Base-by-base conservation (phyloP, 345 rosid species). In the Boechera stricta region DNA sequence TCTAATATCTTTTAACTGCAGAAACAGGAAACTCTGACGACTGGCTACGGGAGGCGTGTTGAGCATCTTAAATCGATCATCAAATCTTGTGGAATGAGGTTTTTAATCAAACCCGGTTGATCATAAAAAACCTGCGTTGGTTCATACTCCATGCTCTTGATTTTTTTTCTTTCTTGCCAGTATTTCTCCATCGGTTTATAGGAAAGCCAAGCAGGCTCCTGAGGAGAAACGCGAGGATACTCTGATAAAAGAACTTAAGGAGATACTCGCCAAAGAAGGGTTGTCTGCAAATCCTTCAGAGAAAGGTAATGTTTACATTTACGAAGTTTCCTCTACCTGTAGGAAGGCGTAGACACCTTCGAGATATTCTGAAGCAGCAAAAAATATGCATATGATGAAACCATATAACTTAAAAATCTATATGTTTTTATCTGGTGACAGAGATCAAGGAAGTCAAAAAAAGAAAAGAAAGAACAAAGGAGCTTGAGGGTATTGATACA, bases 31-130 rank as follows among this genome's bases (percentile, higher is more conserved):
- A 79, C 83, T 72, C 58, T 85, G 15, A 82, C 87, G 39, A 81
- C 93, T 15, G 82, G 67, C 58, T 92, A 94, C 59, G 98, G 97
- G 44, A 94, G 84, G 80, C 84, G 56, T 0, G 98, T 92, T 79
- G 97, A 92, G 83, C 88, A 87, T 69, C 88, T 94, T 7, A 94
- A 88, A 85, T 84, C 95, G 65, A 74, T 90, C 59, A 87, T 91
- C 63, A 94, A 91, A 82, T 86, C 92, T 45, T 94, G 95, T 45
- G 97, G 87, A 55, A 87, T 90, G 91, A 86, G 97, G 97, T 94
- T 65, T 77, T 3, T 8, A 18, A 75, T 77, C 78, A 61, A 52
- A 69, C 75, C 51, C 28, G 4, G 48, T 47, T 45, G 18, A 53
- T 44, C 42, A 71, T 7, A 45, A 33, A 44, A 52, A 45, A 36